These are phyloP conservation scores for Kwoniella europaea DNA, from an alignment of 768 basidiomycete genomes.

Conservation along the genomic window DNA sequence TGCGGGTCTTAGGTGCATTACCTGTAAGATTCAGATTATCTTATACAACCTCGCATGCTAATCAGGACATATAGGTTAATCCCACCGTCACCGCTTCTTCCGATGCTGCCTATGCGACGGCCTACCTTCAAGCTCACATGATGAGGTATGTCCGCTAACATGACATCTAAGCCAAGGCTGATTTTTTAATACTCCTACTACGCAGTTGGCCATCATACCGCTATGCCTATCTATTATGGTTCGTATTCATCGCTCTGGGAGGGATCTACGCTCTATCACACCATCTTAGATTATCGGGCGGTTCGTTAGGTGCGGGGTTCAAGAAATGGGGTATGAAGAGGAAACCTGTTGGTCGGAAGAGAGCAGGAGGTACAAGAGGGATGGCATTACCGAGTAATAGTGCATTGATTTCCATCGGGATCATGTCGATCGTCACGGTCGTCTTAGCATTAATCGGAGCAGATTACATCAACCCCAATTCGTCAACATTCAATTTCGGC, in stretches of 20 bases:
- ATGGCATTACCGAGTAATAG: conserved; percentile 67
- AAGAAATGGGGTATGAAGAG: conserved; percentile 61
- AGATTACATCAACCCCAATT: conserved; percentile 69
- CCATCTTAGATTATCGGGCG: conserved; percentile 50
- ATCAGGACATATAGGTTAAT: conserved; percentile 37
- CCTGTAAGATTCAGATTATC: conserved; percentile 6
- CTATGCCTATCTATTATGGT: conserved; percentile 57
- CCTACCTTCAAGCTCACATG: conserved; percentile 55
- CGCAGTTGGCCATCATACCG: conserved; percentile 55
- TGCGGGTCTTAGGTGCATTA: conserved; percentile 28
- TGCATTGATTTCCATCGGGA: conserved; percentile 64
- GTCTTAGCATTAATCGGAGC: conserved; percentile 67
- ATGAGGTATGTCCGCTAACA: conserved; percentile 47
- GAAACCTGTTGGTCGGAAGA: conserved; percentile 40
- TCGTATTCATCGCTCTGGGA: conserved; percentile 46
- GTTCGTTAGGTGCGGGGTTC: conserved; percentile 64
- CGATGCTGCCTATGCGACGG: conserved; percentile 51
- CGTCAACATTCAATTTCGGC: conserved; percentile 62
- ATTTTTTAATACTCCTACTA: background rate
- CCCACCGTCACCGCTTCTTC: conserved; percentile 52
- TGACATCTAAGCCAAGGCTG: background rate
- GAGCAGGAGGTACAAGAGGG: conserved; percentile 26
- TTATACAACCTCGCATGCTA: background rate
- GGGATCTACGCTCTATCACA: conserved; percentile 52
- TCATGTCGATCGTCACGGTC: conserved; percentile 62